These are phyloP conservation scores for Oryza australiensis DNA, from an alignment of 176 grass and related monocot genomes.

Conservation along the genomic window DNA sequence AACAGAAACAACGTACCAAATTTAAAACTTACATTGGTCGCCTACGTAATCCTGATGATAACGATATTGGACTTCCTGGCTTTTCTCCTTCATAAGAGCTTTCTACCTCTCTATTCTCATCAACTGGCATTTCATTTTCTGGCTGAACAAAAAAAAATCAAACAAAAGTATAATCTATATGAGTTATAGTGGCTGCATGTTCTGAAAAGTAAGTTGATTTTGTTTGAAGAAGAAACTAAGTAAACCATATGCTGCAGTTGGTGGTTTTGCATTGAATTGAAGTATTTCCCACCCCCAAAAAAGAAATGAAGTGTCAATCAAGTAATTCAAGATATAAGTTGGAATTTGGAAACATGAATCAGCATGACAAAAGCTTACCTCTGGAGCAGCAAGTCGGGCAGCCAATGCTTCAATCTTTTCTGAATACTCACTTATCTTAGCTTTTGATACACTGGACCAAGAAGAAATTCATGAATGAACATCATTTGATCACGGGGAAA, in stretches of 20 bases:
- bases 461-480: conserved; percentile 16
- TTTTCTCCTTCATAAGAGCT: conserved; percentile 44
- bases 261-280: background rate
- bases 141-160: conserved; percentile 32
- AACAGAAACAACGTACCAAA: background rate
- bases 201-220: background rate
- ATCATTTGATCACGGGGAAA: conserved; percentile 5
- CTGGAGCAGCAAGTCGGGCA: conserved; percentile 51
- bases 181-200: background rate
- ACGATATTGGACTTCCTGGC: conserved; percentile 42
- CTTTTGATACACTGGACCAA: conserved; percentile 68
- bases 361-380: conserved; percentile 26
- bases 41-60: conserved; percentile 66
- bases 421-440: conserved; percentile 87
- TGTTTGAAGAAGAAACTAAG: background rate
- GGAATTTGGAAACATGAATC: no score
- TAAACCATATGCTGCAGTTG: background rate
- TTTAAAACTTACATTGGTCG: conserved; percentile 57
- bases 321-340: conserved; percentile 23
- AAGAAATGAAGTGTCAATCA: background rate
- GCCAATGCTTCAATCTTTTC: conserved; percentile 92
- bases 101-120: conserved; percentile 58
- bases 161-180: background rate
- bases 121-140: conserved; percentile 55
- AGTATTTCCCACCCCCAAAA: no score